phyloP scores from a whole-genome alignment of 768 basidiomycete species.

The Dentipellis sp. region DNA sequence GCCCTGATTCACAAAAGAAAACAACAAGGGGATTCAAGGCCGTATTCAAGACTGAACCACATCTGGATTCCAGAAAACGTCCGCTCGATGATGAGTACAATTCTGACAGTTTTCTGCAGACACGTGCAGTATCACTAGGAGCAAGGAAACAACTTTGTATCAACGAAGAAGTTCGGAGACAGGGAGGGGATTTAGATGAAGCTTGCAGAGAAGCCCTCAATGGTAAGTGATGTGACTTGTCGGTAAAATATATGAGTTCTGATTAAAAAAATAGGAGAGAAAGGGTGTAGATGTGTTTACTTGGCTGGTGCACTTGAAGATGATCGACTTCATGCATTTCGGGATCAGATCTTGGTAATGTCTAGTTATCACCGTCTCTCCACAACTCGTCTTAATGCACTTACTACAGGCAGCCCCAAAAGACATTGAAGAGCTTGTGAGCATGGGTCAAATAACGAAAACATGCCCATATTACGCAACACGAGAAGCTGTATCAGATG shows the following conservation, averaged over 20 bases:
- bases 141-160: slow-evolving; percentile 91
- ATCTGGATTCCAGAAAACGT: no score
- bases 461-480: slow-evolving; percentile 94
- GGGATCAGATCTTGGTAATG: slow-evolving; percentile 75
- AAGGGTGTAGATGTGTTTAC: slow-evolving; percentile 63
- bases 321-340: slow-evolving; percentile 63
- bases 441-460: slow-evolving; percentile 52
- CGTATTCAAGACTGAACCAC: no score
- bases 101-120: slow-evolving; percentile 13
- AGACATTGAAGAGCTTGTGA: slow-evolving; percentile 90
- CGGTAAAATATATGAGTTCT: neutral
- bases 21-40: no score
- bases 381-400: neutral
- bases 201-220: slow-evolving; percentile 74
- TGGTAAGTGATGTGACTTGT: slow-evolving; percentile 29
- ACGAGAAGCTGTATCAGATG: slow-evolving; percentile 78
- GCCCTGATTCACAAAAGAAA: no score
- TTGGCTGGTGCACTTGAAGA: slow-evolving; percentile 58
- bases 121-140: slow-evolving; percentile 76
- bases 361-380: neutral
- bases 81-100: no score
- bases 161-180: slow-evolving; percentile 64
- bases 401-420: slow-evolving; percentile 66
- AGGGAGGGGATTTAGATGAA: slow-evolving; percentile 72
- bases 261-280: slow-evolving; percentile 33